Evolutionary conservation across 768 basidiomycete genomes (phyloP), one percentile per base, ranked within the genome.

Genomic region (Mycena olivaceomarginata): DNA sequence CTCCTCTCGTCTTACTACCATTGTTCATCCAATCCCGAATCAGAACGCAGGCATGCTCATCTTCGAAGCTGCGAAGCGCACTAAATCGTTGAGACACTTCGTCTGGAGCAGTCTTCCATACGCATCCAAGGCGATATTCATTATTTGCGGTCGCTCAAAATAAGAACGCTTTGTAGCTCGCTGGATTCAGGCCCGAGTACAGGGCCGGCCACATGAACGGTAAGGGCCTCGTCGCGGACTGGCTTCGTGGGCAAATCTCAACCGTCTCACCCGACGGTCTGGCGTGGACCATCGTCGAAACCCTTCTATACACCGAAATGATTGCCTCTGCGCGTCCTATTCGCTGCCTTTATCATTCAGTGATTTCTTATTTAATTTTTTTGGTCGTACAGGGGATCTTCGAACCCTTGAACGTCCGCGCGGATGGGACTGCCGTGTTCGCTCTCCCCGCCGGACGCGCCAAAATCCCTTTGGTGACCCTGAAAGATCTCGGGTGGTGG

Each of bases 61-160:
- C 18, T 89, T 86, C 78, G 88, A 89, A 74, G 78, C 83, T 13
- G 86, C 88, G 5, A 83, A 86, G 65, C 82, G 85, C 31, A 83
- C 80, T 16, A 77, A 77, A 15, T 77, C 84, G 18, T 78, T 87
- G 72, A 80, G 83, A 39, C 88, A 89, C 75, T 86, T 86, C 65
- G 82, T 89, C 40, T 89, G 85, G 85, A 87, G 87, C 77, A 87
- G 83, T 74, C 77, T 89, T 20, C 87, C 88, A 74, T 89, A 89
- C 76, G 82, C 80, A 7, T 82, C 83, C 80, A 88, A 88, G 85
- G 88, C 88, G 41, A 53, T 1, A 31, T 31, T 31, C 3, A 48
- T 53, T n/a, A n/a, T 8, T 53, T n/a, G 51, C 51, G 9, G n/a
- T 53, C 4, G 2, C 13, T 15, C 18, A 48, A 48, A 15, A 15